Conservation (phyloP, 1,284 basidiomycete genomes). For the Pterulicium gracile region DNA sequence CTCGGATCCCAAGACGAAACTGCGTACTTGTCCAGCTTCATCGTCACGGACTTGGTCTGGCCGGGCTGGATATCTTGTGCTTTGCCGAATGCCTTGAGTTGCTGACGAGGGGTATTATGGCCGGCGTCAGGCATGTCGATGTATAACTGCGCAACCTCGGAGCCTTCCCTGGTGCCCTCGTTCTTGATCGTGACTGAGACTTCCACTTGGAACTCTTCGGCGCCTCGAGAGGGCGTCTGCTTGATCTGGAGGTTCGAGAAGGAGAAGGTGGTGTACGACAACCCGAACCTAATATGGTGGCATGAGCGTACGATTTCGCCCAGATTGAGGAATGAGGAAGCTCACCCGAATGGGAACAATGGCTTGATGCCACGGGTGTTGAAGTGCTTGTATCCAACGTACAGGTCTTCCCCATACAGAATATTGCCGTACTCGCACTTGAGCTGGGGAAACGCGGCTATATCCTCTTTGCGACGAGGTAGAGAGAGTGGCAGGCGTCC, state of each 20-base stretch:
- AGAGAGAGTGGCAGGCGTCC: conserved; percentile 63
- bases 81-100: conserved; percentile 54
- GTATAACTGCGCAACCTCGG: conserved; percentile 62
- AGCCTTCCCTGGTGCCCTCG: conserved; percentile 42
- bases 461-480: conserved; percentile 52
- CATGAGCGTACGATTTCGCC: not conserved
- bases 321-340: conserved; percentile 1
- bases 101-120: conserved; percentile 41
- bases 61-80: conserved; percentile 36
- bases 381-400: conserved; percentile 67
- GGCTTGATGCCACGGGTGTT: conserved; percentile 46
- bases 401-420: conserved; percentile 53
- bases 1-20: conserved; percentile 53
- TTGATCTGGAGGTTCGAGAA: not conserved
- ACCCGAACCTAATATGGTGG: conserved; percentile 50
- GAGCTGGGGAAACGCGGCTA: conserved; percentile 43
- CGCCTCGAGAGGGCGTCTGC: not conserved
- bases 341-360: conserved; percentile 60
- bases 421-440: conserved; percentile 55
- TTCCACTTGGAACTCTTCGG: not conserved
- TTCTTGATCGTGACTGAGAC: conserved; percentile 45
- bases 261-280: conserved; percentile 67
- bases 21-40: conserved; percentile 50
- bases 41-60: conserved; percentile 22
- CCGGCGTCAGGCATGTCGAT: conserved; percentile 44